Evolutionary conservation across 345 rosid genomes (phyloP).

Genomic region (Carallia brachiata): DNA sequence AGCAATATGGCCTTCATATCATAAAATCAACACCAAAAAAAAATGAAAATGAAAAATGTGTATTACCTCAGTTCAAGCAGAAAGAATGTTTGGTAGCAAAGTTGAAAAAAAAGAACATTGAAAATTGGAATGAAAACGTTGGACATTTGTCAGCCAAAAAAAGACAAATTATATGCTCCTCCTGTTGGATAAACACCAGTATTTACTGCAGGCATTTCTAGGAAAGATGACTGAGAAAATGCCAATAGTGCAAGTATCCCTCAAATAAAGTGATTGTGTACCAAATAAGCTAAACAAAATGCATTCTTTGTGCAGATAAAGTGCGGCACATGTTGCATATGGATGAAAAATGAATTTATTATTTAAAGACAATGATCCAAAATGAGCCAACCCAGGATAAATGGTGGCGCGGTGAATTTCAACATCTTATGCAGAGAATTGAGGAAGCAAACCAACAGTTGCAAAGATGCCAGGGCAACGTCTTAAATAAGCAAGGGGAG

Average conservation of each 20-base stretch:
- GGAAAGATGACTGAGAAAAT: background rate
- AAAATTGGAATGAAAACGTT: background rate
- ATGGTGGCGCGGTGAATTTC: background rate
- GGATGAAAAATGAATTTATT: background rate
- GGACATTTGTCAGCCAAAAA: background rate
- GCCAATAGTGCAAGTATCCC: too few relatives aligned
- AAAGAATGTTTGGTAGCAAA: background rate
- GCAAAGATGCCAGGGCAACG: too few relatives aligned
- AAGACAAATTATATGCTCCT: background rate
- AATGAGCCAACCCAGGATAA: background rate
- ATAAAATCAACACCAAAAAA: constrained; percentile 2
- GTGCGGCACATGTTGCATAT: background rate
- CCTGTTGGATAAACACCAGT: background rate
- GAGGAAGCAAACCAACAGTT: background rate
- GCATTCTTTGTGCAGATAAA: background rate
- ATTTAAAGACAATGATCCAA: background rate
- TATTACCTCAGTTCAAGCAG: background rate
- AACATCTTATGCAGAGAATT: background rate
- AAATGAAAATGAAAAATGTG: constrained; percentile 1
- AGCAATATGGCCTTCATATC: constrained; percentile 69
- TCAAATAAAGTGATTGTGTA: background rate
- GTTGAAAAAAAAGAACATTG: background rate
- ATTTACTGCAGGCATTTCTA: background rate
- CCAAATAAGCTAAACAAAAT: background rate
- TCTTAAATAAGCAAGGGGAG: background rate